phyloP scores from a whole-genome alignment of 1,284 basidiomycete species.

The Ustilago tritici region DNA sequence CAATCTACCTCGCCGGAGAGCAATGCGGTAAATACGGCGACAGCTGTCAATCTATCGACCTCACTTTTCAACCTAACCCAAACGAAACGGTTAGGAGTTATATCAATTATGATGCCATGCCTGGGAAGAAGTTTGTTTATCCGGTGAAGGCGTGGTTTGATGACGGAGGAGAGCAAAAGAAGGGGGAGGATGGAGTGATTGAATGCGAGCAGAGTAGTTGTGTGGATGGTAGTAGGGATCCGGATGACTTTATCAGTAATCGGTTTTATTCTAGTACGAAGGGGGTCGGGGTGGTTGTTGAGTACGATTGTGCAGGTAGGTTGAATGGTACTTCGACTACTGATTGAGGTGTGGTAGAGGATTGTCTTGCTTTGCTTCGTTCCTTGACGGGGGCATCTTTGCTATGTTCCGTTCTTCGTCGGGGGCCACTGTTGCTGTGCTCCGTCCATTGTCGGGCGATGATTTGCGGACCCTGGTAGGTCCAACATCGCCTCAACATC shows the following conservation, averaged over 20 bases:
- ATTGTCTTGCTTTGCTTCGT: neutral
- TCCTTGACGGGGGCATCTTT: too few species aligned
- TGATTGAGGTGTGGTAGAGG: neutral
- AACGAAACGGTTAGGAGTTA: constrained; percentile 33
- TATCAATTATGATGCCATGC: constrained; percentile 38
- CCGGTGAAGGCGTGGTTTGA: constrained; percentile 43
- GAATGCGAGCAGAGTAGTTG: constrained; percentile 26
- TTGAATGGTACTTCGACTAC: constrained; percentile 27
- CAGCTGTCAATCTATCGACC: constrained; percentile 33
- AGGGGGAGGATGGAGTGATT: constrained; percentile 15
- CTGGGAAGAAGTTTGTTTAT: constrained; percentile 33
- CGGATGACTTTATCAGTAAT: constrained; percentile 39
- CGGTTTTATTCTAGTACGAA: constrained; percentile 31
- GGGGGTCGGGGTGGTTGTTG: constrained; percentile 33
- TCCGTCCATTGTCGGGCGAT: neutral
- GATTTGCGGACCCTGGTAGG: constrained; percentile 8
- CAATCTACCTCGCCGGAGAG: constrained; percentile 42
- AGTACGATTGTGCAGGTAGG: constrained; percentile 29
- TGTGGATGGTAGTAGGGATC: constrained; percentile 30
- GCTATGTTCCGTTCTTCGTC: too few species aligned
- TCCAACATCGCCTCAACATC: constrained; percentile 6
- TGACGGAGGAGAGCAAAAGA: constrained; percentile 17
- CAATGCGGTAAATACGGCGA: constrained; percentile 35
- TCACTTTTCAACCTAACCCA: constrained; percentile 37
- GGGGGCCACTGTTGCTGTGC: too few species aligned